A percentile compares a stretch with the other conserved stretches of the same genome.
phyloP scores from a whole-genome alignment of 2,329 filamentous ascomycete genomes.

The Hymenoscyphus scutula region DNA sequence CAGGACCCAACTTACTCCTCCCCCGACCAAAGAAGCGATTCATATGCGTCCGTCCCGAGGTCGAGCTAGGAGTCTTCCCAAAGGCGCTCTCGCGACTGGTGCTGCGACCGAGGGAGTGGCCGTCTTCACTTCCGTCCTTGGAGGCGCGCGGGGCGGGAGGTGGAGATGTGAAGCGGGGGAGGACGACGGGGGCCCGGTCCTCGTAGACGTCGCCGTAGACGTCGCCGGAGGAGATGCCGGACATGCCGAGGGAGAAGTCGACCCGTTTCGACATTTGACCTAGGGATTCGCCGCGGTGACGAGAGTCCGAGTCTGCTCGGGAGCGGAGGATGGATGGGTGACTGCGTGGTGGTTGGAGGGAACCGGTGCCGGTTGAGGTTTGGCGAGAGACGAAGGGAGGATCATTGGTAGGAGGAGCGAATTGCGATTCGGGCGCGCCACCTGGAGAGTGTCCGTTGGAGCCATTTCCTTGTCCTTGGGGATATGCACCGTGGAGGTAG shows the following conservation, averaged over 20 bases:
- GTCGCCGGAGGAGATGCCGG: constrained; percentile 54
- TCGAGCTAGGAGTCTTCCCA: constrained; percentile 34
- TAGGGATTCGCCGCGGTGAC: constrained; percentile 55
- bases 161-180: constrained; percentile 41
- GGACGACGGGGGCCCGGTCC: constrained; percentile 43
- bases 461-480: constrained; percentile 18
- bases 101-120: constrained; percentile 17
- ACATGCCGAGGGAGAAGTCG: constrained; percentile 70
- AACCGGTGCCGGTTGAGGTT: constrained; percentile 29
- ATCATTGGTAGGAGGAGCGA: constrained; percentile 36
- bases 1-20: constrained; percentile 31
- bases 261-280: constrained; percentile 60
- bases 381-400: constrained; percentile 35
- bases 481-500: constrained; percentile 32
- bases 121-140: constrained; percentile 22
- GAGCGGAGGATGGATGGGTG: constrained; percentile 56
- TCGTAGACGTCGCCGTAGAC: constrained; percentile 65
- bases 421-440: constrained; percentile 32
- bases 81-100: constrained; percentile 26
- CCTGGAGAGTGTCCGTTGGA: constrained; percentile 17
- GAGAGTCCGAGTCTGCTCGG: constrained; percentile 41
- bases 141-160: constrained; percentile 32
- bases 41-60: constrained; percentile 45
- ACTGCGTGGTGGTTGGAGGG: constrained; percentile 25
- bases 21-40: constrained; percentile 62